Evolutionary conservation across 2,329 filamentous ascomycete species (phyloP), one percentile per base, ranked within the genome.

Genomic region (Capronia coronata): DNA sequence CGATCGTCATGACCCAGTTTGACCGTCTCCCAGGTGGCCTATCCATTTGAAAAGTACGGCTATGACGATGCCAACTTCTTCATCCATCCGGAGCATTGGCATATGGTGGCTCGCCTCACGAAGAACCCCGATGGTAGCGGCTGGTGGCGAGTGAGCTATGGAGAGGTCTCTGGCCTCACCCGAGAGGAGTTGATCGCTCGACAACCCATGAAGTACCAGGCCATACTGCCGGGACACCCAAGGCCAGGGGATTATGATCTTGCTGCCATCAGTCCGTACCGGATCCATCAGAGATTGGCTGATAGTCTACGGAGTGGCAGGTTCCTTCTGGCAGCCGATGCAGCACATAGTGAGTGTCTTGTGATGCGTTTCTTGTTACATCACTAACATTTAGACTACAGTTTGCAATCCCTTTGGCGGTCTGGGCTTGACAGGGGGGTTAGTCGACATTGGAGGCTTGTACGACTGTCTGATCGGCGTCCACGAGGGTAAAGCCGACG

Each of bases 141-240:
- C 0, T 65, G 83, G 16, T 84, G 80, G 69, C 75, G 80, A 13
- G 75, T 84, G 22, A 80, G 79, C 0, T 84, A 84, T 58, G 79
- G 79, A 45, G 81, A 84, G 57, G 67, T 66, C 1, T 68, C 71
- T 0, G 75, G 73, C 2, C 69, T 83, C n/a, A 74, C 71, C 0
- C 66, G 63, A 29, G 78, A 80, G 11, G 70, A 83, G 61, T 70
- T 80, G 49, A 64, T 71, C 29, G 70, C 68, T n/a, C 72, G 79
- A 6, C 78, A 79, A 55, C 72, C 76, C 1, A 65, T 65, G 54
- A 80, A 78, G 51, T 84, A 75, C 59, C 71, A 76, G 53, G 64
- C 71, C 27, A 80, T 84, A 55, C 70, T 83, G 0, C 79, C 79
- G 0, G 79, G 79, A 0, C 70, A 78, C 47, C 80, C 79, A 1